These are phyloP conservation scores for Poteriospumella lacustris DNA, from an alignment of 108 stramenopile genomes.

Conservation along the genomic window DNA sequence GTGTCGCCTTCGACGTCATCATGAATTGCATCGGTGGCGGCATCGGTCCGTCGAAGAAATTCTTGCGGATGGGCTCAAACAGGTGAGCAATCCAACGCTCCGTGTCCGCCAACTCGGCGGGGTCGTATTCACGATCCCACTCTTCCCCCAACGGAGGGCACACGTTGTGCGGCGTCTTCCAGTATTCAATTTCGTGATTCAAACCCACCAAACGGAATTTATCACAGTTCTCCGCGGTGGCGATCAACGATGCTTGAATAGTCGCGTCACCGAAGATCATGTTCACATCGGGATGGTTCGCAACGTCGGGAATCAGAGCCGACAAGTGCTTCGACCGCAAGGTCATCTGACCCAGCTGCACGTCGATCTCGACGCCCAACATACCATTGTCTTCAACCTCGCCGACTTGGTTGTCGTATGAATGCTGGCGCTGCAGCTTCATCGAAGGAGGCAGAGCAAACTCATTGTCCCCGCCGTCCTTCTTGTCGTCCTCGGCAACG, in stretches of 20 bases:
- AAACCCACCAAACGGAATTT: conserved; percentile 33
- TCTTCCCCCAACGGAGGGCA: conserved; percentile 34
- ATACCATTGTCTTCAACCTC: conserved; percentile 32
- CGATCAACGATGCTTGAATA: conserved; percentile 34
- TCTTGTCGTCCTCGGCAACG: neutral
- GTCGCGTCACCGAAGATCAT: conserved; percentile 36
- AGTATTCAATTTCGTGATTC: conserved; percentile 37
- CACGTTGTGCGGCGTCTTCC: conserved; percentile 25
- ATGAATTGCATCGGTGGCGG: conserved; percentile 38
- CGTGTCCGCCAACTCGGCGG: conserved; percentile 25
- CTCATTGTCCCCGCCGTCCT: neutral
- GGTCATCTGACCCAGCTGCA: conserved; percentile 40
- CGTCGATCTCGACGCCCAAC: conserved; percentile 40
- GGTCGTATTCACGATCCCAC: conserved; percentile 38
- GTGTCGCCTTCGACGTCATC: conserved; percentile 31
- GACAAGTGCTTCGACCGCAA: conserved; percentile 32
- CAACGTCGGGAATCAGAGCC: conserved; percentile 25
- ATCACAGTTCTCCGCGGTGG: conserved; percentile 29
- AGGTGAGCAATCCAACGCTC: conserved; percentile 30
- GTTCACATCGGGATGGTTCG: conserved; percentile 34
- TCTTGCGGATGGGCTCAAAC: conserved; percentile 35
- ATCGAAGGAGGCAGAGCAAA: neutral
- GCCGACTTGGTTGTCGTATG: conserved; percentile 27
- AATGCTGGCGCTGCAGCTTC: conserved; percentile 21
- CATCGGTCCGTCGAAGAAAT: conserved; percentile 30